These are phyloP conservation scores for Lagenidium sp. DNA, from an alignment of 352 stramenopile genomes.

Conservation along the genomic window DNA sequence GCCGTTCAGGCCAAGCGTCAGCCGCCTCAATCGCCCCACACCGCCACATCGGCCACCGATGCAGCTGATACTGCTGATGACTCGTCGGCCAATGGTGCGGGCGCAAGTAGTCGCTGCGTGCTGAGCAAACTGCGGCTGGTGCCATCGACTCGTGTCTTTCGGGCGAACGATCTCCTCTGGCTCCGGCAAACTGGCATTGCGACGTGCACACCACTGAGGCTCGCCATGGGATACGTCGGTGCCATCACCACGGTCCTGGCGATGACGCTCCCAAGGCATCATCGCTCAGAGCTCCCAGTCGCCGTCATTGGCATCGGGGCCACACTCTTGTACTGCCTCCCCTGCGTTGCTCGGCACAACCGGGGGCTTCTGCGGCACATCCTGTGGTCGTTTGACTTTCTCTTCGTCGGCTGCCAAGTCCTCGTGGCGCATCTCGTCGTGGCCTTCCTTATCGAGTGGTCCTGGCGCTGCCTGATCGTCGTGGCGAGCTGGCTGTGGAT, in stretches of 20 bases:
- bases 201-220: background rate
- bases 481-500: slow-evolving; percentile 15
- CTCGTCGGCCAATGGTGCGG: too few species aligned
- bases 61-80: too few species aligned
- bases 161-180: too few species aligned
- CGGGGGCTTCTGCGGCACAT: slow-evolving; percentile 18
- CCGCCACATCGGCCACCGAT: background rate
- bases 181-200: background rate
- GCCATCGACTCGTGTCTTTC: too few species aligned
- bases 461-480: slow-evolving; percentile 9
- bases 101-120: too few species aligned
- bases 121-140: too few species aligned
- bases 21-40: too few species aligned
- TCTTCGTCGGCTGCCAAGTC: slow-evolving; percentile 24
- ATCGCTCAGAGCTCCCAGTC: background rate
- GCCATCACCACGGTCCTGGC: slow-evolving; percentile 1
- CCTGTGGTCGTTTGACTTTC: slow-evolving; percentile 30
- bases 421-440: slow-evolving; percentile 16
- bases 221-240: background rate
- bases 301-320: slow-evolving; percentile 1
- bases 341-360: slow-evolving; percentile 7
- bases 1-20: too few species aligned
- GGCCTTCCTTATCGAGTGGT: slow-evolving; percentile 23
- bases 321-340: slow-evolving; percentile 7
- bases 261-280: too few species aligned